These are phyloP conservation scores for Tricholoma furcatifolium DNA, from an alignment of 768 basidiomycete genomes.

Conservation along the genomic window DNA sequence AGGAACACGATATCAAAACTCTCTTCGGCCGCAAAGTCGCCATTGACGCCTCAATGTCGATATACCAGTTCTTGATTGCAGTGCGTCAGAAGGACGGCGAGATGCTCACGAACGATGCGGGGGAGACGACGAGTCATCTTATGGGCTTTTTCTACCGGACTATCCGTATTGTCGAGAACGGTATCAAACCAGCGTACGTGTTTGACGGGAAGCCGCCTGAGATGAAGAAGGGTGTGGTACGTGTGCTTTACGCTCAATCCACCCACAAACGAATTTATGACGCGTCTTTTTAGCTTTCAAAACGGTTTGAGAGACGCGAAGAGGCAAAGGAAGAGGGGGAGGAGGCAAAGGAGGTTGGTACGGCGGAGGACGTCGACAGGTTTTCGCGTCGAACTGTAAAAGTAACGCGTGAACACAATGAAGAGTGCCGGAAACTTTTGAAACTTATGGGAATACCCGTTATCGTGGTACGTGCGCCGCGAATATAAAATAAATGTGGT, in stretches of 20 bases:
- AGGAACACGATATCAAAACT: slow-evolving; percentile 94
- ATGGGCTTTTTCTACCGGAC: slow-evolving; percentile 99
- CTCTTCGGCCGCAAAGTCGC: slow-evolving; percentile 98
- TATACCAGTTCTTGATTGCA: slow-evolving; percentile 97
- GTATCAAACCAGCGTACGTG: slow-evolving; percentile 96
- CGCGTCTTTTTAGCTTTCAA: slow-evolving; percentile 66
- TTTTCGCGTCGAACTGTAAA: slow-evolving; percentile 90
- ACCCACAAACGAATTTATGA: not conserved
- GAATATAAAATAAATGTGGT: not conserved
- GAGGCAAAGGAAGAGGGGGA: slow-evolving; percentile 95
- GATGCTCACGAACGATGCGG: slow-evolving; percentile 94
- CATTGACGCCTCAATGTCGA: slow-evolving; percentile 97
- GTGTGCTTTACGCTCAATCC: slow-evolving; percentile 30
- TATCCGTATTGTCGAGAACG: slow-evolving; percentile 96
- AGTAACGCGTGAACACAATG: slow-evolving; percentile 95
- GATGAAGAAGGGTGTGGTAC: slow-evolving; percentile 92
- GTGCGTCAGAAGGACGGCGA: slow-evolving; percentile 97
- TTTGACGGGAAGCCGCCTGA: slow-evolving; percentile 99
- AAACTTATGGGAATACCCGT: slow-evolving; percentile 97
- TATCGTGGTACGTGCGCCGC: slow-evolving; percentile 62
- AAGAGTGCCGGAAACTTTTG: slow-evolving; percentile 86
- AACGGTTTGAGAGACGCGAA: slow-evolving; percentile 88
- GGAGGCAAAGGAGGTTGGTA: slow-evolving; percentile 96
- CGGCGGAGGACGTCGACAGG: slow-evolving; percentile 88
- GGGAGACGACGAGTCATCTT: slow-evolving; percentile 96